Evolutionary conservation across 208 protist genomes (phyloP).

Genomic region (Dictyostelium gargantuum): DNA sequence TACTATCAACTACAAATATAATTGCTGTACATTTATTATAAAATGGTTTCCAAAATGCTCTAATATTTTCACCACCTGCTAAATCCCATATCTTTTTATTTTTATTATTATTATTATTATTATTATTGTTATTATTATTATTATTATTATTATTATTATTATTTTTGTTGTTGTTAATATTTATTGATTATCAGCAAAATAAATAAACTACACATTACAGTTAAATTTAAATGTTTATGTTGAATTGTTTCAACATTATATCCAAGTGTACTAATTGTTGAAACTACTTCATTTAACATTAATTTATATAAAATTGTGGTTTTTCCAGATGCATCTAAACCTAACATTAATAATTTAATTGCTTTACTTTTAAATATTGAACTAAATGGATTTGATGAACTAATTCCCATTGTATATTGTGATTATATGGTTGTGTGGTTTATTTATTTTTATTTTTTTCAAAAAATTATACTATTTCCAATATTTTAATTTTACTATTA

Average conservation of each 20-base stretch:
- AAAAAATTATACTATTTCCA: no score
- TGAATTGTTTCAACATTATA: conserved; percentile 95
- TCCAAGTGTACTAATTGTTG: conserved; percentile 90
- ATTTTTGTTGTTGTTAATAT: no score
- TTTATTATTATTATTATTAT: no score
- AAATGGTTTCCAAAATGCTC: conserved; percentile 72
- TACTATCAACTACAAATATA: conserved; percentile 76
- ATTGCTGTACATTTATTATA: conserved; percentile 65
- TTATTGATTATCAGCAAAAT: no score
- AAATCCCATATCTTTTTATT: conserved; percentile 80
- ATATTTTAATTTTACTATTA: no score
- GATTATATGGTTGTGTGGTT: background rate
- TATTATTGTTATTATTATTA: background rate
- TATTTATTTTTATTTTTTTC: background rate
- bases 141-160: background rate
- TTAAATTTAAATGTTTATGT: conserved; percentile 90
- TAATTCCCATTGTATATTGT: background rate
- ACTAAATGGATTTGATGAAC: background rate
- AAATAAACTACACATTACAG: background rate
- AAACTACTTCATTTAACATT: conserved; percentile 78
- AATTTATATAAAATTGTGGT: conserved; percentile 92
- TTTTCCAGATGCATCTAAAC: conserved; percentile 91
- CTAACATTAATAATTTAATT: conserved; percentile 97
- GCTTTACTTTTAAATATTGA: background rate
- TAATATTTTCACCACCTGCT: conserved; percentile 72